phyloP scores from a whole-genome alignment of 2,329 filamentous ascomycete species.

The Ascochyta clinopodiicola region DNA sequence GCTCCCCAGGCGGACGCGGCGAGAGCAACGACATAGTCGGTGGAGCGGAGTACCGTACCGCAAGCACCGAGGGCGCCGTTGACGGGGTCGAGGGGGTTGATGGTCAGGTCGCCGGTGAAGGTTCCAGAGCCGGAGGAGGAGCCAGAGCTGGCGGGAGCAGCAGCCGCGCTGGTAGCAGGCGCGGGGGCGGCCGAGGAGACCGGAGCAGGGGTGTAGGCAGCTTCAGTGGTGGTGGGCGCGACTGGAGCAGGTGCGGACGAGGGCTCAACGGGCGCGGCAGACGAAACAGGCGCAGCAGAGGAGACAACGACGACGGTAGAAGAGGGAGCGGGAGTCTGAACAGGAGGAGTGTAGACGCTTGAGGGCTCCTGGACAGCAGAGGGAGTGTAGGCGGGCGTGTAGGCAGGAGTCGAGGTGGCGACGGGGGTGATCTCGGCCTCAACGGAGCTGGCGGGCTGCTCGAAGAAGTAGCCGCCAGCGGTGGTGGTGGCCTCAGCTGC shows the following conservation, averaged over 20 bases:
- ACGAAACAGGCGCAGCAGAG: slow-evolving; percentile 3
- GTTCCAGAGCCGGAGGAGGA: slow-evolving; percentile 1
- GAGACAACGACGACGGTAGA: background rate
- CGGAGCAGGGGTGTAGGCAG: slow-evolving; percentile 17
- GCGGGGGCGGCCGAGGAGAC: slow-evolving; percentile 9
- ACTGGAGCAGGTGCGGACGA: slow-evolving; percentile 16
- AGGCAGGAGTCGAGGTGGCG: slow-evolving; percentile 16
- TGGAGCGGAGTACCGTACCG: slow-evolving; percentile 34
- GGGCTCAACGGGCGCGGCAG: slow-evolving; percentile 13
- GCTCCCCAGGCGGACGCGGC: slow-evolving; percentile 33
- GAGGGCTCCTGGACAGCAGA: slow-evolving; percentile 16
- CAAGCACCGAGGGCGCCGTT: slow-evolving; percentile 39
- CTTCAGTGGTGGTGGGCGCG: slow-evolving; percentile 15
- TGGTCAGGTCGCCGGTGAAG: slow-evolving; percentile 38
- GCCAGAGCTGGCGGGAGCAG: background rate
- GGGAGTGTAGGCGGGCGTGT: slow-evolving; percentile 20
- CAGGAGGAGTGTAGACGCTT: slow-evolving; percentile 23
- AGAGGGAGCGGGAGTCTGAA: slow-evolving; percentile 7
- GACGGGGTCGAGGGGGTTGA: slow-evolving; percentile 47
- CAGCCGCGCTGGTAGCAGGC: background rate
- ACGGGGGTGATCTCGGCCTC: slow-evolving; percentile 22
- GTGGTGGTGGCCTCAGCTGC: slow-evolving; percentile 26
- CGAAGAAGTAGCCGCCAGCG: slow-evolving; percentile 25
- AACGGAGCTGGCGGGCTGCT: slow-evolving; percentile 29
- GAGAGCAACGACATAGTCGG: slow-evolving; percentile 39